phyloP scores from a whole-genome alignment of 805 yeast species.

The Cyberlindnera samutprakarnensis region DNA sequence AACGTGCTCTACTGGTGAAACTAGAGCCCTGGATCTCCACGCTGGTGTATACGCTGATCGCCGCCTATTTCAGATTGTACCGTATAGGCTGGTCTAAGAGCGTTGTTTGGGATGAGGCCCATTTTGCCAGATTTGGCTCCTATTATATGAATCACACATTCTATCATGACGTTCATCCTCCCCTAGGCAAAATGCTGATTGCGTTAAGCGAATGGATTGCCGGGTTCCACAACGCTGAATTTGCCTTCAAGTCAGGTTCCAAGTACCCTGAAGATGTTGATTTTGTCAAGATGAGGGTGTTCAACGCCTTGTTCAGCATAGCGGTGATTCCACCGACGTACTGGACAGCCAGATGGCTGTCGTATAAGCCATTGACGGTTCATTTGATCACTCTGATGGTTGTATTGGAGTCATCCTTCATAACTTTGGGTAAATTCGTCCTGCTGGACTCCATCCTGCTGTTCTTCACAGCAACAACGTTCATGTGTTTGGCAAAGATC shows the following conservation, averaged over 20 bases:
- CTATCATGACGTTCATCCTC: conserved; percentile 85
- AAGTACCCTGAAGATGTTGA: conserved; percentile 55
- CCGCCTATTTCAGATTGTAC: conserved; percentile 52
- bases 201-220: conserved; percentile 75
- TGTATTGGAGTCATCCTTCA: conserved; percentile 58
- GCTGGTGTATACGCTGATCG: conserved; percentile 32
- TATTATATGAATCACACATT: conserved; percentile 72
- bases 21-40: conserved; percentile 29
- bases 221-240: conserved; percentile 53
- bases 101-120: conserved; percentile 89
- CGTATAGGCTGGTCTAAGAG: conserved; percentile 46
- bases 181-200: conserved; percentile 73
- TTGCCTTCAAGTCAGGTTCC: conserved; percentile 63
- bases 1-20: background rate
- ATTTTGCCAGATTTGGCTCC: conserved; percentile 82
- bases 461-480: conserved; percentile 68
- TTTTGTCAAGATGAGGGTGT: conserved; percentile 59
- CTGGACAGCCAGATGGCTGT: conserved; percentile 55
- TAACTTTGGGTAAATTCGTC: conserved; percentile 68
- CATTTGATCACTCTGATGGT: conserved; percentile 59
- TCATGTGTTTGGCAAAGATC: conserved; percentile 48
- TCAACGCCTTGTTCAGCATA: conserved; percentile 63
- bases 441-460: conserved; percentile 69
- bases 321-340: conserved; percentile 66
- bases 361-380: conserved; percentile 41